These are phyloP conservation scores for Fusarium sp. DNA, from an alignment of 2,329 filamentous ascomycete genomes.

Conservation along the genomic window DNA sequence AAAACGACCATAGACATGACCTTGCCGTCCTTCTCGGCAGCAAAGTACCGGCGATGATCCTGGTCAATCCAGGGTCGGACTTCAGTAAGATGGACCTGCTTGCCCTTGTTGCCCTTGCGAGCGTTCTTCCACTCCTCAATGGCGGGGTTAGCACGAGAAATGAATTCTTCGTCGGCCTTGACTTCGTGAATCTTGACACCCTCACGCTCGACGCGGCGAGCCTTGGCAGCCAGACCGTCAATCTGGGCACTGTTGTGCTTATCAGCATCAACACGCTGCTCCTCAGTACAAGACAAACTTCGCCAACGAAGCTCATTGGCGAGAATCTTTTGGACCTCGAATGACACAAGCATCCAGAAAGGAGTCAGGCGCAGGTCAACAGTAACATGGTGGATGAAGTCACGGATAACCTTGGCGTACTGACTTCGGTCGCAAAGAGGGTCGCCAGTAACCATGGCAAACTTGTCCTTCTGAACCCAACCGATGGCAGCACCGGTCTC, in stretches of 20 bases:
- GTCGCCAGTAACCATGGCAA: constrained; percentile 87
- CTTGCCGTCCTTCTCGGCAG: constrained; percentile 79
- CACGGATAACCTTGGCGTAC: constrained; percentile 77
- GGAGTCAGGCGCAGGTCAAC: constrained; percentile 79
- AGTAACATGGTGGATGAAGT: constrained; percentile 81
- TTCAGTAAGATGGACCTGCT: constrained; percentile 89
- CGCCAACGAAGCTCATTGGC: constrained; percentile 87
- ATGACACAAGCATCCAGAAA: constrained; percentile 89
- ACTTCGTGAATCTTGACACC: constrained; percentile 85
- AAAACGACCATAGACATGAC: constrained; percentile 85
- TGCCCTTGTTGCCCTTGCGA: constrained; percentile 79
- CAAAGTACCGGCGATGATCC: constrained; percentile 87
- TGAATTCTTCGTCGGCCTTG: constrained; percentile 76
- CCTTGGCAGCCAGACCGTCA: constrained; percentile 74
- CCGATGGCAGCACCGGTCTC: constrained; percentile 86
- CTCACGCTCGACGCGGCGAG: constrained; percentile 83
- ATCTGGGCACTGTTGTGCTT: constrained; percentile 63
- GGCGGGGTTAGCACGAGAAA: constrained; percentile 75
- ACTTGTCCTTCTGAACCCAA: constrained; percentile 81
- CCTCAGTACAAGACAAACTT: constrained; percentile 87
- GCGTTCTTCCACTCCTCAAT: constrained; percentile 83
- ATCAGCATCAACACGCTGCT: constrained; percentile 87
- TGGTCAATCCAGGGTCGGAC: constrained; percentile 89
- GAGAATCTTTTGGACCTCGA: constrained; percentile 82
- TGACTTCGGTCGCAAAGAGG: constrained; percentile 86